Percentiles rank a stretch among this genome's conserved stretches.
phyloP scores from a whole-genome alignment of 2,329 filamentous ascomycete species.

The Fusarium illudens region DNA sequence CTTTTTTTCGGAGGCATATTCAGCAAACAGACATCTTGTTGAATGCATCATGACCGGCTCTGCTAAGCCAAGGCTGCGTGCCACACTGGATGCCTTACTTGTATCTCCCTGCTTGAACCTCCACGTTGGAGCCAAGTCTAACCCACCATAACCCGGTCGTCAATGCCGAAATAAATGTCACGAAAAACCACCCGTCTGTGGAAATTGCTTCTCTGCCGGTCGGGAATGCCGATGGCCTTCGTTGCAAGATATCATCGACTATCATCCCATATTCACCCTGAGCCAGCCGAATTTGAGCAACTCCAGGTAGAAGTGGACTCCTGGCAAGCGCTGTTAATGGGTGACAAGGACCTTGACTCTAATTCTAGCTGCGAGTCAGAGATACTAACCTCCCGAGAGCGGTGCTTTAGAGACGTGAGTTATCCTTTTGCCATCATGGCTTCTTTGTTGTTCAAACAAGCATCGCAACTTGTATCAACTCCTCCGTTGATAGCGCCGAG shows the following conservation, averaged over 20 bases:
- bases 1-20: background rate
- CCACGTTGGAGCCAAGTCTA: background rate
- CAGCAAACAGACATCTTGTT: background rate
- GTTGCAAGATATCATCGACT: conserved; percentile 20
- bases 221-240: conserved; percentile 27
- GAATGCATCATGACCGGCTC: background rate
- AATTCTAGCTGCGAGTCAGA: background rate
- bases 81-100: conserved; percentile 32
- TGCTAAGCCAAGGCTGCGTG: conserved; percentile 11
- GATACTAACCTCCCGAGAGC: background rate
- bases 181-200: conserved; percentile 19
- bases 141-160: conserved; percentile 5
- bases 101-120: background rate
- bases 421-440: conserved; percentile 29
- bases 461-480: background rate
- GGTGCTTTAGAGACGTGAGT: conserved; percentile 24
- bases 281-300: background rate
- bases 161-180: conserved; percentile 34
- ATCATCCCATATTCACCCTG: conserved; percentile 18
- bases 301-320: conserved; percentile 12
- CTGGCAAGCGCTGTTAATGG: conserved; percentile 23
- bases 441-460: conserved; percentile 31
- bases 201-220: background rate
- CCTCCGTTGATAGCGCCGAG: background rate
- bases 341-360: background rate